These are phyloP conservation scores for Rhizopogon rudus DNA, from an alignment of 768 basidiomycete genomes.

Conservation along the genomic window DNA sequence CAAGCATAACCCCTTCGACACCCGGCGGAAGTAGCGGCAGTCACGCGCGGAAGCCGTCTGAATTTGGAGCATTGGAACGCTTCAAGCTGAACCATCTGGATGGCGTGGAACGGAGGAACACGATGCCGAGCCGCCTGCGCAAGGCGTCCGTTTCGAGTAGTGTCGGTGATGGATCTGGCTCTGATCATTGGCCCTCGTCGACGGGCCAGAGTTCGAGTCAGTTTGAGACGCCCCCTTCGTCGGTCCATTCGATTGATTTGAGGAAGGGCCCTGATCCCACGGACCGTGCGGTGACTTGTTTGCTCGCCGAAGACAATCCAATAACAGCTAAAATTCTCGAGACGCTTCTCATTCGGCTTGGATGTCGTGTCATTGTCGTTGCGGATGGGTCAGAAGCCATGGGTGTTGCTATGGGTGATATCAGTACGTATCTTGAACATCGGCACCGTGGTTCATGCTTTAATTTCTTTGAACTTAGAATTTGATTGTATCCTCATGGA, in stretches of 20 bases:
- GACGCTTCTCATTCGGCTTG: constrained; percentile 87
- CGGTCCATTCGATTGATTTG: constrained; percentile 80
- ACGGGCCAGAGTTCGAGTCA: constrained; percentile 48
- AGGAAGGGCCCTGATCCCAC: constrained; percentile 70
- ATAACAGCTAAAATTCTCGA: constrained; percentile 98
- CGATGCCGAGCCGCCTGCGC: constrained; percentile 84
- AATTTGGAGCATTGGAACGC: constrained; percentile 81
- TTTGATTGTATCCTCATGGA: constrained; percentile 97
- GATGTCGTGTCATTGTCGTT: constrained; percentile 93
- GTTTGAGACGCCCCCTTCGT: constrained; percentile 65
- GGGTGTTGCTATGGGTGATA: constrained; percentile 95
- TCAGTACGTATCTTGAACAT: constrained; percentile 58
- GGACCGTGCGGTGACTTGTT: constrained; percentile 87
- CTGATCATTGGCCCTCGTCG: constrained; percentile 67
- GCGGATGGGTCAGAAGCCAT: constrained; percentile 96
- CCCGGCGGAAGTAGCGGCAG: constrained; percentile 51
- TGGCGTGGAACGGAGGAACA: constrained; percentile 68
- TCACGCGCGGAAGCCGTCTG: constrained; percentile 84
- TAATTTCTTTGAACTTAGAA: constrained; percentile 42
- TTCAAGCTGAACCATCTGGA: constrained; percentile 84
- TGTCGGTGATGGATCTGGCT: constrained; percentile 71
- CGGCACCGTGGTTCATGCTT: neutral
- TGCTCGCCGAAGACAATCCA: constrained; percentile 96
- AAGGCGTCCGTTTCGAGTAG: constrained; percentile 86
- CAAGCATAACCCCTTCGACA: constrained; percentile 66